A percentile compares a stretch with the other conserved stretches of the same genome.
phyloP scores from a whole-genome alignment of 2,329 filamentous ascomycete genomes.

The Phyllachora maydis region DNA sequence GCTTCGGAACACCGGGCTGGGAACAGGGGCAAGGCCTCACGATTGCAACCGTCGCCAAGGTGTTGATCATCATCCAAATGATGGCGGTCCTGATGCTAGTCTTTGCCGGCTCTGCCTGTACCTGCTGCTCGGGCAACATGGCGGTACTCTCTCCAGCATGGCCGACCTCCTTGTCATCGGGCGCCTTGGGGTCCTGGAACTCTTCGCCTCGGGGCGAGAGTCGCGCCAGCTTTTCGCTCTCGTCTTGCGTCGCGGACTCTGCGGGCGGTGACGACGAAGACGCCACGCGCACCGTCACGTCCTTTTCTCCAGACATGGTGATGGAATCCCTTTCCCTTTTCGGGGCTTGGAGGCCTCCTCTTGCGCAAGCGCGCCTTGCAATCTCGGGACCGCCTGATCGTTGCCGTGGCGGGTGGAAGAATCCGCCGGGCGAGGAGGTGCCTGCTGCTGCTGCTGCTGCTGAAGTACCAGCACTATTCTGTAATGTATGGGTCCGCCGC shows the following conservation, averaged over 20 bases:
- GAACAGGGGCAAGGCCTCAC: conserved; percentile 16
- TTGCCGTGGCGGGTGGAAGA: no score
- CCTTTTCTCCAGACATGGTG: no score
- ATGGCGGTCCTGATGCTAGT: conserved; percentile 16
- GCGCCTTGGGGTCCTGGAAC: conserved; percentile 10
- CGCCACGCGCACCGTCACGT: conserved; percentile 7
- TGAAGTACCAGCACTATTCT: no score
- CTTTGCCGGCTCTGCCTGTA: conserved; percentile 13
- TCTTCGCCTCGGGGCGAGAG: conserved; percentile 12
- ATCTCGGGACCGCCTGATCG: no score
- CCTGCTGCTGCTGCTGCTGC: no score
- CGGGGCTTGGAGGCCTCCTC: no score
- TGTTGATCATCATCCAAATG: conserved; percentile 40
- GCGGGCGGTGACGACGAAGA: conserved; percentile 15
- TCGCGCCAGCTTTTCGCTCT: conserved; percentile 11
- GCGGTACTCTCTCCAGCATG: conserved; percentile 19
- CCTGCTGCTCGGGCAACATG: conserved; percentile 14
- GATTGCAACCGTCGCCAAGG: conserved; percentile 40
- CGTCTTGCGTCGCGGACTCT: conserved; percentile 11
- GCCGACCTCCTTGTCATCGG: conserved; percentile 15
- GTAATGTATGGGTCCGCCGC: no score
- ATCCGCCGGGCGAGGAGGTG: no score
- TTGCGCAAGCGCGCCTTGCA: no score
- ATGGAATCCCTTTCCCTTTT: no score
- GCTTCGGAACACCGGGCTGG: background rate